phyloP scores from a whole-genome alignment of 192 early-diverging fungal species.

The Mortierella alpina region DNA sequence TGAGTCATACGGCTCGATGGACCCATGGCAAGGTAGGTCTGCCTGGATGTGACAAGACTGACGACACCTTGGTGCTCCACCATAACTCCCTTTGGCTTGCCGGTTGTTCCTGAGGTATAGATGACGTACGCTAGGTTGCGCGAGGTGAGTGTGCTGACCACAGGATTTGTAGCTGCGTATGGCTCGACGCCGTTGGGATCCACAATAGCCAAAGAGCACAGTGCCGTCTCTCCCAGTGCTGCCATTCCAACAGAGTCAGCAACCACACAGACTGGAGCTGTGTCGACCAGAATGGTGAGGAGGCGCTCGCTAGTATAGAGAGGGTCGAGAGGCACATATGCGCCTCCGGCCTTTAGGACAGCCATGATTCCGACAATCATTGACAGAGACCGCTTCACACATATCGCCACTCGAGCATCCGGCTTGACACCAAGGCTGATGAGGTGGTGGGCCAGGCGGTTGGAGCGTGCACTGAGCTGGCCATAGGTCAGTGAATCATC shows the following conservation, averaged over 20 bases:
- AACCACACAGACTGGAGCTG: too few relatives aligned
- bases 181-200: neutral
- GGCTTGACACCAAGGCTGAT: constrained; percentile 3
- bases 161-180: neutral
- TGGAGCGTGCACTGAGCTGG: neutral
- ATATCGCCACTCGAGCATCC: neutral
- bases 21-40: neutral
- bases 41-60: neutral
- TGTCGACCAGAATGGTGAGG: constrained; percentile 25
- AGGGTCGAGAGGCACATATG: constrained; percentile 32
- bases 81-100: too few relatives aligned
- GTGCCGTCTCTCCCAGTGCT: neutral
- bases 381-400: neutral
- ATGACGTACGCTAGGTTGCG: too few relatives aligned
- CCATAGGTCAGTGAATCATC: constrained; percentile 3
- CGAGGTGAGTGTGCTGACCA: neutral
- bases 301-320: constrained; percentile 36
- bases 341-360: constrained; percentile 43
- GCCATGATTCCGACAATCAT: constrained; percentile 29
- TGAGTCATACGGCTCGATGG: constrained; percentile 9
- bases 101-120: too few relatives aligned
- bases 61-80: too few relatives aligned
- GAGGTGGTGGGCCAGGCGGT: constrained; percentile 4
- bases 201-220: neutral
- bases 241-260: too few relatives aligned